phyloP scores from a whole-genome alignment of 106 monocot species.

The Posidonia australis region DNA sequence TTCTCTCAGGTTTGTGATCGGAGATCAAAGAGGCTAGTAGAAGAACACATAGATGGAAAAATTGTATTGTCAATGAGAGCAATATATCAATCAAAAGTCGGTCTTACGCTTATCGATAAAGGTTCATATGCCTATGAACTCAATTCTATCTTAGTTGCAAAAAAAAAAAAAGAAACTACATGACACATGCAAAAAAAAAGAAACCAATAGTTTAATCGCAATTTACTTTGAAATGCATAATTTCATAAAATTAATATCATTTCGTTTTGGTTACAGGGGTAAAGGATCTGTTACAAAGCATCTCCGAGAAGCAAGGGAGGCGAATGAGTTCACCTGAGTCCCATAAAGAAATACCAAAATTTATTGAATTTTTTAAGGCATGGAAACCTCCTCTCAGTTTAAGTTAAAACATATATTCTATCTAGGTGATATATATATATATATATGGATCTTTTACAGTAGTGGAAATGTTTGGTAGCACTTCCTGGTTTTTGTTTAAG shows the following conservation, averaged over 20 bases:
- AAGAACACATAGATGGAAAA: constrained; percentile 87
- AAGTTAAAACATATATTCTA: background rate
- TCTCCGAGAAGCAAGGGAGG: constrained; percentile 92
- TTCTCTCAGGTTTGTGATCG: constrained; percentile 75
- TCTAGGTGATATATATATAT: too few relatives aligned
- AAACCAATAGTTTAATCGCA: too few relatives aligned
- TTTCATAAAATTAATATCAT: too few relatives aligned
- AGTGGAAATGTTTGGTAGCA: too few relatives aligned
- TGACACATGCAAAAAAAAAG: background rate
- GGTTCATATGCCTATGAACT: constrained; percentile 14
- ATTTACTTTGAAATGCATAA: too few relatives aligned
- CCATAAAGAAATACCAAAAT: constrained; percentile 75
- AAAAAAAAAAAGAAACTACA: too few relatives aligned
- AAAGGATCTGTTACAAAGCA: constrained; percentile 54
- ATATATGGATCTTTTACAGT: too few relatives aligned
- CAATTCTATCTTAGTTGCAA: background rate
- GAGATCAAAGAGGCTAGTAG: constrained; percentile 79
- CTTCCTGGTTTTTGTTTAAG: too few relatives aligned
- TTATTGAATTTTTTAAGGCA: constrained; percentile 86
- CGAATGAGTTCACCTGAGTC: constrained; percentile 78
- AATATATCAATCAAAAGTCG: constrained; percentile 93
- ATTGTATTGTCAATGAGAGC: constrained; percentile 96
- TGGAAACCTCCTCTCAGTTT: background rate
- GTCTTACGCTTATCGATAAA: constrained; percentile 74
- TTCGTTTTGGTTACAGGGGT: constrained; percentile 65